Conservation (phyloP, 192 early-diverging fungal species). For the Thoreauomyces humboldtii region DNA sequence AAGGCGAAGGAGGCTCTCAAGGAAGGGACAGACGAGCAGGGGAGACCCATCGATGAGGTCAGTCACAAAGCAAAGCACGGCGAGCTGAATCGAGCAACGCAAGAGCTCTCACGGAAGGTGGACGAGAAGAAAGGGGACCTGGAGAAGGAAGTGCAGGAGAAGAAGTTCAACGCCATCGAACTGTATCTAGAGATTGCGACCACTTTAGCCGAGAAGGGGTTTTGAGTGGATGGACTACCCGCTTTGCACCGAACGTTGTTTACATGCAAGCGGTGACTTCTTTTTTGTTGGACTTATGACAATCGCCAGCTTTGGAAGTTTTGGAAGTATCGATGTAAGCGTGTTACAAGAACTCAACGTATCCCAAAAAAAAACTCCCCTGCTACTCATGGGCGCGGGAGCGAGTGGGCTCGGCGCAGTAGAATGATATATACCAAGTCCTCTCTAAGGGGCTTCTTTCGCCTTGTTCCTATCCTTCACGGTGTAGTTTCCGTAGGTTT, state of each 20-base stretch:
- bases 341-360: too few species aligned
- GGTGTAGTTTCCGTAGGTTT: conserved; percentile 67
- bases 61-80: too few species aligned
- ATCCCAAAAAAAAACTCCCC: too few species aligned
- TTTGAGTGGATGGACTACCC: too few species aligned
- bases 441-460: background rate
- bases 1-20: conserved; percentile 9
- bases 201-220: conserved; percentile 59
- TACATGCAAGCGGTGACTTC: too few species aligned
- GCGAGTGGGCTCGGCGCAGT: too few species aligned
- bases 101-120: conserved; percentile 1
- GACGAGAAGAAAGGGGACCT: conserved; percentile 13
- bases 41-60: too few species aligned
- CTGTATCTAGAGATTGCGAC: conserved; percentile 66
- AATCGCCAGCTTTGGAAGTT: too few species aligned
- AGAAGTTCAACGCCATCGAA: conserved; percentile 65
- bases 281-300: too few species aligned
- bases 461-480: conserved; percentile 57
- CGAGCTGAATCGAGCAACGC: background rate
- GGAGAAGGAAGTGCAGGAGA: conserved; percentile 13
- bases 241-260: too few species aligned
- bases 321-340: too few species aligned
- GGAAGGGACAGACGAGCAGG: background rate
- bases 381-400: too few species aligned
- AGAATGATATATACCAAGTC: background rate